These are phyloP conservation scores for Xerocomellus amylosporus DNA, from an alignment of 768 basidiomycete species.

Conservation along the genomic window DNA sequence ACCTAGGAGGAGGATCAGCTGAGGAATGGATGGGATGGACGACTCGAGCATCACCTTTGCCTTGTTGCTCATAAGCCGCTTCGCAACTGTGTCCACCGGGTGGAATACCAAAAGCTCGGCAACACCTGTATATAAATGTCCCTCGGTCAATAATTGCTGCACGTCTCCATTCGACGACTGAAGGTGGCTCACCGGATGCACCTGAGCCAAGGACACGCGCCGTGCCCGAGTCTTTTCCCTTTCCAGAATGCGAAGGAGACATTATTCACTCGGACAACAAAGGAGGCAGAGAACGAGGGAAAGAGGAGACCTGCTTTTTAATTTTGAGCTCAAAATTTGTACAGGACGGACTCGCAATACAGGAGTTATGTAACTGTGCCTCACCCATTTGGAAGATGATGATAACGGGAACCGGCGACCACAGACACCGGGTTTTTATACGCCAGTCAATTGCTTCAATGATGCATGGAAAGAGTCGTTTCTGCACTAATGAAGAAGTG, in stretches of 20 bases:
- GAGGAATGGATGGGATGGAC: background rate
- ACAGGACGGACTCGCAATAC: constrained; percentile 5
- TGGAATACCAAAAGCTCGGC: constrained; percentile 95
- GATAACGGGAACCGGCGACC: too few species aligned
- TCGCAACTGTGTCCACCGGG: constrained; percentile 97
- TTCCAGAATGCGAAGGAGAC: constrained; percentile 47
- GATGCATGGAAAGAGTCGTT: too few species aligned
- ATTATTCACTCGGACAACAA: constrained; percentile 25
- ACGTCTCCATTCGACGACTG: too few species aligned
- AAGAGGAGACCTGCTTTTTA: background rate
- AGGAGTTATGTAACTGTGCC: constrained; percentile 24
- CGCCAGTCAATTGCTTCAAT: too few species aligned
- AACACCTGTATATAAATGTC: constrained; percentile 53
- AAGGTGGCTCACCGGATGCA: constrained; percentile 61
- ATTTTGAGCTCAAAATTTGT: background rate
- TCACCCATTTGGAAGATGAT: constrained; percentile 4
- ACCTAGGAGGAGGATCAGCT: constrained; percentile 41
- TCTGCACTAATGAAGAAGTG: too few species aligned
- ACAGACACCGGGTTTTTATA: too few species aligned
- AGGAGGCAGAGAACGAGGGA: background rate
- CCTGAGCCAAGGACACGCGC: constrained; percentile 92
- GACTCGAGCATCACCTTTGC: constrained; percentile 49
- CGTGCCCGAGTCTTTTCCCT: constrained; percentile 78
- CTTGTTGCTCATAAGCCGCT: constrained; percentile 98
- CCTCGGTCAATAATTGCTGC: background rate